phyloP scores from a whole-genome alignment of 2,329 filamentous ascomycete species.

The Nemania sp. region DNA sequence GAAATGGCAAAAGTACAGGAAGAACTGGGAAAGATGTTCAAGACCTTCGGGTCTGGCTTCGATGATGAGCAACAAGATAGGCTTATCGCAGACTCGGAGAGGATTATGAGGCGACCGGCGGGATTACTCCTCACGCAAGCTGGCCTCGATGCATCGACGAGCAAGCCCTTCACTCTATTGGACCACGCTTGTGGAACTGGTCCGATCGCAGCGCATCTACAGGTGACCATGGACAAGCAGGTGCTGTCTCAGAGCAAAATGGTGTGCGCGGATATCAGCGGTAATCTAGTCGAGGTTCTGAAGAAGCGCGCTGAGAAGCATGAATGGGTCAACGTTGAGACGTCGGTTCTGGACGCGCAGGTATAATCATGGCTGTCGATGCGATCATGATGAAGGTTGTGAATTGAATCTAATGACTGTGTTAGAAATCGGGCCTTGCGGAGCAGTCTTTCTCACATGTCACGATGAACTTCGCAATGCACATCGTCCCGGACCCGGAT shows the following conservation, averaged over 20 bases:
- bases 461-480: conserved; percentile 61
- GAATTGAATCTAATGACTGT: conserved; percentile 16
- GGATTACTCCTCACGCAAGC: conserved; percentile 49
- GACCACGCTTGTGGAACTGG: conserved; percentile 68
- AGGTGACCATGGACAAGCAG: conserved; percentile 54
- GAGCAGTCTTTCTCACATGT: conserved; percentile 58
- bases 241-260: conserved; percentile 59
- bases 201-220: conserved; percentile 60
- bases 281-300: conserved; percentile 56
- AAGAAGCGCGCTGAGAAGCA: conserved; percentile 55
- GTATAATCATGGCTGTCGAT: conserved; percentile 48
- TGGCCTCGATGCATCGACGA: conserved; percentile 43
- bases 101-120: conserved; percentile 44
- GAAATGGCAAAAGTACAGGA: conserved; percentile 41
- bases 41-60: conserved; percentile 21
- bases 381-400: not conserved
- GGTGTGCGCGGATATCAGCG: conserved; percentile 62
- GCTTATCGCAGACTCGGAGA: conserved; percentile 39
- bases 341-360: conserved; percentile 60
- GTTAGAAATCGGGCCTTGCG: conserved; percentile 56
- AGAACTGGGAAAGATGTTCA: conserved; percentile 43
- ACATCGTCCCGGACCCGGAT: conserved; percentile 58
- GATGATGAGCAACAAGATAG: conserved; percentile 40
- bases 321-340: conserved; percentile 61
- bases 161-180: conserved; percentile 56